These are phyloP conservation scores for Phanerochaete carnosa DNA, from an alignment of 768 basidiomycete genomes.

Conservation along the genomic window DNA sequence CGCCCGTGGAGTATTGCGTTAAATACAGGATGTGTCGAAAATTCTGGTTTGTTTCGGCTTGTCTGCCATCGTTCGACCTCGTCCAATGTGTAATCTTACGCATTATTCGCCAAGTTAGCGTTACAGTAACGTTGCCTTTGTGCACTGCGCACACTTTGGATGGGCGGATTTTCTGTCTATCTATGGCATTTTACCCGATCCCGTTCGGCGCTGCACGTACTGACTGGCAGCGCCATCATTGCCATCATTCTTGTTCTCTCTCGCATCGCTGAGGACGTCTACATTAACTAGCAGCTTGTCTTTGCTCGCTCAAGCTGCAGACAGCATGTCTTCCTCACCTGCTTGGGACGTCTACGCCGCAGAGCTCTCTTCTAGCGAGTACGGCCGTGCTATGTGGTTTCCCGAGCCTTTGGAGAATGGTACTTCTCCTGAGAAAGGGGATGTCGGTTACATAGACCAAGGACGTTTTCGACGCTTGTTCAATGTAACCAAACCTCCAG, in stretches of 20 bases:
- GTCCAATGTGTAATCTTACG: too few species aligned
- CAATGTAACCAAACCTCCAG: neutral
- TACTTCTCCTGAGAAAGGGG: neutral
- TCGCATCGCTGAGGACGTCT: neutral
- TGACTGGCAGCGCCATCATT: neutral
- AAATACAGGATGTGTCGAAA: too few species aligned
- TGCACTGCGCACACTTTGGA: too few species aligned
- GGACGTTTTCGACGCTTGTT: constrained; percentile 3
- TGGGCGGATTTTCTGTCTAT: too few species aligned
- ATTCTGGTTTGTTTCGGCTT: too few species aligned
- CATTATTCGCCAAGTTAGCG: too few species aligned
- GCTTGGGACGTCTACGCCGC: neutral
- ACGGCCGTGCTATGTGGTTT: constrained; percentile 1
- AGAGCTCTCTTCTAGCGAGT: neutral
- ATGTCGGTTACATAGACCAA: constrained; percentile 3
- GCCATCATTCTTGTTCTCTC: neutral
- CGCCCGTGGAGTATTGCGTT: too few species aligned
- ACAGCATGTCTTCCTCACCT: neutral
- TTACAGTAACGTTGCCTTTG: too few species aligned
- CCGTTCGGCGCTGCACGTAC: neutral
- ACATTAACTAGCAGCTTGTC: neutral
- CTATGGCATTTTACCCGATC: neutral
- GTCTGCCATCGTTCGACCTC: too few species aligned
- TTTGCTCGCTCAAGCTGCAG: neutral
- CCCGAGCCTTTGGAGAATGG: neutral